Percentiles rank a stretch among this genome's conserved stretches.
These are phyloP conservation scores for Fraxinus dipetala DNA, from an alignment of 305 asterid species.

Conservation along the genomic window DNA sequence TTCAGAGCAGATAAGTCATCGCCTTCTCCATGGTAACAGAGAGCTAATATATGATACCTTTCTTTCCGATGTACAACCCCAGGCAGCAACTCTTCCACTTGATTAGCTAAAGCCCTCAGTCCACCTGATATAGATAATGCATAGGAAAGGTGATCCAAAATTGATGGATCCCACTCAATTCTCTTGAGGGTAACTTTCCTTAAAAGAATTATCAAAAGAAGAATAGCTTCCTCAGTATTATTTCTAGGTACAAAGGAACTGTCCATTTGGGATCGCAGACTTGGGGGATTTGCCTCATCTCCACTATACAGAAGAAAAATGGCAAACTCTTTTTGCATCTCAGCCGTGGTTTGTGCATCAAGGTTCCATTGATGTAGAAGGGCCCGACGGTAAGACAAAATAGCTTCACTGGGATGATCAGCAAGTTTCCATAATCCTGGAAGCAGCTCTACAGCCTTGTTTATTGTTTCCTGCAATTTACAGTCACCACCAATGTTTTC, in stretches of 20 bases:
- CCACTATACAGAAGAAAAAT: conserved; percentile 82
- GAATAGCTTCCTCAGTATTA: conserved; percentile 84
- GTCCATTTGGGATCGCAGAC: conserved; percentile 70
- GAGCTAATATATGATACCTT: conserved; percentile 63
- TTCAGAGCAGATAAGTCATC: conserved; percentile 57
- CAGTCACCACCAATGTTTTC: conserved; percentile 72
- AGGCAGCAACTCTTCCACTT: conserved; percentile 82
- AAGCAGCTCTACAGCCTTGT: conserved; percentile 77
- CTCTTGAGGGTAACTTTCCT: conserved; percentile 58
- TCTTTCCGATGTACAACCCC: conserved; percentile 56
- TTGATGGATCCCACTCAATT: conserved; percentile 83
- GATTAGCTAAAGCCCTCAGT: conserved; percentile 62
- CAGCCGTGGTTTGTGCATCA: conserved; percentile 58
- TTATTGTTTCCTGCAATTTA: conserved; percentile 88
- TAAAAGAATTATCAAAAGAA: conserved; percentile 72
- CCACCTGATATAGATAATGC: conserved; percentile 81
- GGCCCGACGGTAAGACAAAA: conserved; percentile 78
- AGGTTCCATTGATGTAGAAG: conserved; percentile 85
- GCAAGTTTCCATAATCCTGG: conserved; percentile 84
- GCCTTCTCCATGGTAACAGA: conserved; percentile 76
- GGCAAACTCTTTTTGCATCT: conserved; percentile 78
- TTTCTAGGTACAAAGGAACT: conserved; percentile 72
- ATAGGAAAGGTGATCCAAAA: conserved; percentile 78
- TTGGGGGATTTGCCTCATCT: conserved; percentile 68
- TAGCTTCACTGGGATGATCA: conserved; percentile 62